A percentile compares a stretch with the other conserved stretches of the same genome.
Conservation (phyloP, 306 rosid species). For the Calophaca sinica region DNA sequence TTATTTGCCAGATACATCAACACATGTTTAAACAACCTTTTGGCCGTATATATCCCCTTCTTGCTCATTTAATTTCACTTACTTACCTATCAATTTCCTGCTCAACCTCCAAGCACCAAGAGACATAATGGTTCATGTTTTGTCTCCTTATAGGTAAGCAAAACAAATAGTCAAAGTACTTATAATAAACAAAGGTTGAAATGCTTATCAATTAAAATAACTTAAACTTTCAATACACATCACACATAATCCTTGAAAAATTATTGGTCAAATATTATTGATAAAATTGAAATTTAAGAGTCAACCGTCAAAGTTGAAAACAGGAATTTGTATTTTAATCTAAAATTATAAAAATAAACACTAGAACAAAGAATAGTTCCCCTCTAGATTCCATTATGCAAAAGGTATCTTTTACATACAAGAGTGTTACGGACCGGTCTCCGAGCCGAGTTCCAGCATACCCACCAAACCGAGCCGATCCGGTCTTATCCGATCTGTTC, state of each 20-base stretch:
- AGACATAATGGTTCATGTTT: conserved; percentile 18
- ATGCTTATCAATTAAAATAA: no score
- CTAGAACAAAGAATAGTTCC: neutral
- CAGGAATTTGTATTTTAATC: neutral
- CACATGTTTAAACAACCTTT: conserved; percentile 8
- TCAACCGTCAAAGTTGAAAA: conserved; percentile 34
- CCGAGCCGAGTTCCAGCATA: no score
- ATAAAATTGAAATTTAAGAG: conserved; percentile 23
- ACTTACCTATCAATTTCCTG: no score
- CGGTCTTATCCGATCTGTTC: no score
- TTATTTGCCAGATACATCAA: conserved; percentile 36
- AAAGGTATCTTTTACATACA: neutral
- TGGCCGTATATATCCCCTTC: no score
- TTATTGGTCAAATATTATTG: neutral
- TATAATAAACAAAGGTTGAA: conserved; percentile 27
- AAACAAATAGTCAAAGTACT: conserved; percentile 4
- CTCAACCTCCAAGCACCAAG: conserved; percentile 20
- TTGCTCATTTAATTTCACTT: no score
- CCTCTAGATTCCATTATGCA: conserved; percentile 13
- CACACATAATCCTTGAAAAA: neutral
- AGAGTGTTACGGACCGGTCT: no score
- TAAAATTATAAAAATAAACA: conserved; percentile 7
- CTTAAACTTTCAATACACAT: neutral
- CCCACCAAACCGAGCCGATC: no score
- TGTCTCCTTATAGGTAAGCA: conserved; percentile 15